Base-by-base conservation (phyloP, 1,284 basidiomycete species). In the Tylopilus orsonianus region DNA sequence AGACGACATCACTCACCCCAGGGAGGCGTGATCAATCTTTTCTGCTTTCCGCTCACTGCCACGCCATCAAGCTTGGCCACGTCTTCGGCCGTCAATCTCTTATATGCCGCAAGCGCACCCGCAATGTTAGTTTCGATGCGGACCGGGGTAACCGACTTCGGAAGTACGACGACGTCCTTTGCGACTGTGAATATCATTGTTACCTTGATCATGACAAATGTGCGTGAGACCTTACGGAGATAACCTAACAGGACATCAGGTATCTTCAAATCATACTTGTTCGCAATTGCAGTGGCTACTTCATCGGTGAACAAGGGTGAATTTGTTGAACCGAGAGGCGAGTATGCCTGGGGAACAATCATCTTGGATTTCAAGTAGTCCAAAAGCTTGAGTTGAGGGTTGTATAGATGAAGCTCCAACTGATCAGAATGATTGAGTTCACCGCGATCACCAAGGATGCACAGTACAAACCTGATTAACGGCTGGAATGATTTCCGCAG, bases 321-420 rank as follows among this genome's bases (percentile, higher is more conserved):
- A 56, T 77, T 74, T 7, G 83, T 81, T 16, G 87, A 90, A 5
- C 91, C 91, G 24, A 93, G 78, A 4, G 93, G 93, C 8, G 87
- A 91, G 69, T 93, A 94, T 0, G 90, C 90, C 66, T 92, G 79
- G 1, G 88, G 72, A 23, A 83, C 69, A 58, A 95, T 93, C 29
- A 74, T 75, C 64, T 90, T 83, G 29, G 74, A 71, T 60, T 79
- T 76, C 63, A 89, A 77, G 70, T 82, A 93, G 14, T 73, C 67
- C 48, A 87, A 58, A 40, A 93, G 78, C 48, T 83, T 75, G 66
- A 84, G 83, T 60, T 93, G 83, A 0, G 87, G 87, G 68, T 87
- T 87, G 67, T 85, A 87, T 18, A 87, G 70, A 66, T 90, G 88
- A 24, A 90, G 71, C 65, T 90, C 89, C 46, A 90, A 72, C 81